Percentiles rank a stretch among this genome's conserved stretches.
phyloP scores from a whole-genome alignment of 2,329 filamentous ascomycete species.

The Pseudogymnoascus sp. region DNA sequence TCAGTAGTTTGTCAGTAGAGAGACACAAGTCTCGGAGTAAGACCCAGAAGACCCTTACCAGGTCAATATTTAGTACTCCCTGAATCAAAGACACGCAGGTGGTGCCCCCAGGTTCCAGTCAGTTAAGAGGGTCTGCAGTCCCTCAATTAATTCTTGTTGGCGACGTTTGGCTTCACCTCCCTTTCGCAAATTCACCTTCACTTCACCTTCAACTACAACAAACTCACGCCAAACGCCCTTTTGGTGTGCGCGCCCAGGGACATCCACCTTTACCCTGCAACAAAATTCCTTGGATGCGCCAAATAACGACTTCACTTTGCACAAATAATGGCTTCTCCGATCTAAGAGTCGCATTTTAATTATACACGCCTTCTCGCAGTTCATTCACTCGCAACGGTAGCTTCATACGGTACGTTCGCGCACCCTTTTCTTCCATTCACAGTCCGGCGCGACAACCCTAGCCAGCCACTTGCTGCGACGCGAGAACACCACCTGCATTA shows the following conservation, averaged over 20 bases:
- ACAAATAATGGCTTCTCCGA: neutral
- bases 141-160: neutral
- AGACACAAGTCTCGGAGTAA: neutral
- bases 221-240: neutral
- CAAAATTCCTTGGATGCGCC: neutral
- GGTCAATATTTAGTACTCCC: neutral
- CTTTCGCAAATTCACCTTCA: constrained; percentile 3
- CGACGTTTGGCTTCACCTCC: constrained; percentile 2
- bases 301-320: neutral
- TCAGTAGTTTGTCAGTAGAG: constrained; percentile 5
- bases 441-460: neutral
- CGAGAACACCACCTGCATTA: neutral
- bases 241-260: neutral
- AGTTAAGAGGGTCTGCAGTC: constrained; percentile 3
- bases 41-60: neutral
- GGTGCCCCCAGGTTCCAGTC: neutral
- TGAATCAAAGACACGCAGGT: neutral
- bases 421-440: neutral
- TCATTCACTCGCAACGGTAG: constrained; percentile 1
- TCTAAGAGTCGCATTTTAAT: neutral
- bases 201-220: neutral
- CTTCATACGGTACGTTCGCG: constrained; percentile 1
- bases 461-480: neutral
- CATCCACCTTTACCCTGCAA: neutral
- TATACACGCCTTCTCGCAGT: neutral